Evolutionary conservation across 2,329 filamentous ascomycete species (phyloP), one percentile per base, ranked within the genome.

Genomic region (Chaetomiaceae sp.): DNA sequence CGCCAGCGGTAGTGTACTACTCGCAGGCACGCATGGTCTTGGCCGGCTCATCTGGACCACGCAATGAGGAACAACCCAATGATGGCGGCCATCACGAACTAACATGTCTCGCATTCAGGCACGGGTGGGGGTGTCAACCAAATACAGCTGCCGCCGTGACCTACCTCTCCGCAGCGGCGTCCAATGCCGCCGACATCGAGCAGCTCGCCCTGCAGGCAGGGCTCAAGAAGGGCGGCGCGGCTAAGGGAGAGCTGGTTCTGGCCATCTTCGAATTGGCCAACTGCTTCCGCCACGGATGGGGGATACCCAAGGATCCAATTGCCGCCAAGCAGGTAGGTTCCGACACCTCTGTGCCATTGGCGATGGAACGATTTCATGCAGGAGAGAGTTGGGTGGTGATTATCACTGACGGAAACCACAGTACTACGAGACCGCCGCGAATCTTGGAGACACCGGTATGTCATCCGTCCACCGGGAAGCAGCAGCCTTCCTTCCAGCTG

Each of bases 371-470:
- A n/a, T 36, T 58, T 39, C 29, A 34, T 19, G 32, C 9, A 41
- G 11, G 17, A 32, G 18, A 19, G 29, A 4, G 18, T 36, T 6
- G 12, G 12, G 26, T 9, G 17, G 7, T 18, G 24, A 22, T 19
- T 43, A 11, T 5, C 22, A 30, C 50, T 50, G 42, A 52, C 46
- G 22, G 24, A 45, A 33, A 29, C 46, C 12, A 47, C 74, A 95
- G 76, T 98, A 97, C 67, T 98, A 97, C 67, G 91, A 97, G 69
- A 96, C 91, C 9, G 93, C 93, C 22, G 93, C 93, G 50, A 97
- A 98, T 65, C 71, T 98, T 56, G 93, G 93, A 51, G 93, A 98
- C 66, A 88, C 87, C 36, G 79, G 79, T 81, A 67, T 61, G 76
- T 66, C 47, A 15, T 19, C 42, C 26, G 20, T 12, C 37, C 22